A percentile compares a stretch with the other conserved stretches of the same genome.
Conservation (phyloP, 108 stramenopile genomes). For the Pseudonitzschia delicatissima region DNA sequence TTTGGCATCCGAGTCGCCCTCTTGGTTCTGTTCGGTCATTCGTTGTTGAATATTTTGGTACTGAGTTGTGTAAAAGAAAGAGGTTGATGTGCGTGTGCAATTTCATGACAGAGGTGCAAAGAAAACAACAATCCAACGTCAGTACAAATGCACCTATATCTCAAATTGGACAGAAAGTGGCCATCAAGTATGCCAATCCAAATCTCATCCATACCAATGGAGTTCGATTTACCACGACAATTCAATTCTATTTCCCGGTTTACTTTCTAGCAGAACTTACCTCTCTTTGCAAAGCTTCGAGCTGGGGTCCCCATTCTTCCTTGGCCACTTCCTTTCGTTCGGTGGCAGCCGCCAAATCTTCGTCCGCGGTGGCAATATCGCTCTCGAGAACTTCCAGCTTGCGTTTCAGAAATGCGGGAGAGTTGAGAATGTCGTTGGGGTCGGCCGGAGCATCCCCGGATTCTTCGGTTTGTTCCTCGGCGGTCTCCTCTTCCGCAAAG, state of each 20-base stretch:
- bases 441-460: conserved; percentile 2
- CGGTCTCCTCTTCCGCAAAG: conserved; percentile 5
- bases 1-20: conserved; percentile 53
- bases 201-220: no score
- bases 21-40: conserved; percentile 51
- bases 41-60: conserved; percentile 64
- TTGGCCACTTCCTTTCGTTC: conserved; percentile 55
- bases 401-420: conserved; percentile 78
- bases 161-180: background rate
- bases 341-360: conserved; percentile 55
- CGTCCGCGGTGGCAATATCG: conserved; percentile 58
- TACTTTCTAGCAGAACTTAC: conserved; percentile 50
- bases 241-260: no score
- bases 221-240: no score
- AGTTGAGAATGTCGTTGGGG: conserved; percentile 69
- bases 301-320: conserved; percentile 79
- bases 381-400: conserved; percentile 79
- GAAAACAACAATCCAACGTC: background rate
- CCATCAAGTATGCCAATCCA: no score
- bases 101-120: background rate
- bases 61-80: conserved; percentile 14
- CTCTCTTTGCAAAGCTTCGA: conserved; percentile 60
- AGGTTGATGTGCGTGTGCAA: no score
- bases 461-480: background rate
- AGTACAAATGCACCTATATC: conserved; percentile 5